These are phyloP conservation scores for Lachnellula cervina DNA, from an alignment of 2,329 filamentous ascomycete species.

Conservation along the genomic window DNA sequence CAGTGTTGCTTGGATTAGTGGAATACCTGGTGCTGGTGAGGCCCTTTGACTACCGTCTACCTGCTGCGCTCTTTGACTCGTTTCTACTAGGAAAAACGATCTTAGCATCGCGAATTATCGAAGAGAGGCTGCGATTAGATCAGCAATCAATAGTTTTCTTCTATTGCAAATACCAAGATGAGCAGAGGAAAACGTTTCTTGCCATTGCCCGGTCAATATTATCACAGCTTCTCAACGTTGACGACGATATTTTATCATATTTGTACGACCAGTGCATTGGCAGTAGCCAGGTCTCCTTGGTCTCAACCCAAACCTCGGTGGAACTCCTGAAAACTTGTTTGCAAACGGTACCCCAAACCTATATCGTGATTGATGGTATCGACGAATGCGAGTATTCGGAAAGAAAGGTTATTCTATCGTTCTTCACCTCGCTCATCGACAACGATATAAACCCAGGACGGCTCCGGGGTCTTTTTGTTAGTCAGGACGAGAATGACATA, in stretches of 20 bases:
- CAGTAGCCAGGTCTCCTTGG: conserved; percentile 30
- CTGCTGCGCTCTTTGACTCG: conserved; percentile 5
- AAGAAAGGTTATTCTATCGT: conserved; percentile 30
- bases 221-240: conserved; percentile 31
- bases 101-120: conserved; percentile 36
- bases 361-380: conserved; percentile 39
- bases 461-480: conserved; percentile 33
- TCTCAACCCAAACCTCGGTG: conserved; percentile 26
- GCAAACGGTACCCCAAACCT: conserved; percentile 21
- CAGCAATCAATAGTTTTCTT: conserved; percentile 32
- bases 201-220: conserved; percentile 33
- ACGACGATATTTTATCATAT: conserved; percentile 28
- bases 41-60: background rate
- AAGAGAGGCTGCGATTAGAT: conserved; percentile 21
- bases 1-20: conserved; percentile 36
- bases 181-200: conserved; percentile 30
- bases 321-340: conserved; percentile 30
- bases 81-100: conserved; percentile 34
- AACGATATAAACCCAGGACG: conserved; percentile 8
- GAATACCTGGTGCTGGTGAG: conserved; percentile 37
- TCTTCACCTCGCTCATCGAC: conserved; percentile 23
- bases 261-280: conserved; percentile 32
- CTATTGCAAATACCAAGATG: conserved; percentile 36
- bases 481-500: conserved; percentile 34
- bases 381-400: conserved; percentile 36